phyloP scores from a whole-genome alignment of 805 yeast genomes.

The Wickerhamomyces strasburgensis region DNA sequence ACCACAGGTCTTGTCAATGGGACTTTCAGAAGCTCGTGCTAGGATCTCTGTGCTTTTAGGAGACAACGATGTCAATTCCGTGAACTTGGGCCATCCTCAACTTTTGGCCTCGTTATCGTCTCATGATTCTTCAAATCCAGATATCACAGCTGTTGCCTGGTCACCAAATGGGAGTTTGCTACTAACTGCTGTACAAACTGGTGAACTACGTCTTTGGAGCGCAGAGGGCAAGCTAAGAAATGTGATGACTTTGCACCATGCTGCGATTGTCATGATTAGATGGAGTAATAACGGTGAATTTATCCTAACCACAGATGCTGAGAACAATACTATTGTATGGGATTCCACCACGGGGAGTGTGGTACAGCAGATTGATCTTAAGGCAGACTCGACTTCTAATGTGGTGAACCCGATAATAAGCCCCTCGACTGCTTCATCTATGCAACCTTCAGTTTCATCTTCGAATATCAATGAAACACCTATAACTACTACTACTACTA shows the following conservation, averaged over 20 bases:
- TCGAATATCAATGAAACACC: constrained; percentile 4
- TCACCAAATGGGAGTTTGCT: constrained; percentile 58
- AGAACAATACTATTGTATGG: constrained; percentile 58
- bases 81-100: constrained; percentile 29
- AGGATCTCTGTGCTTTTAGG: constrained; percentile 35
- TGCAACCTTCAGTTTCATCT: too few relatives aligned
- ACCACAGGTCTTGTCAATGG: constrained; percentile 46
- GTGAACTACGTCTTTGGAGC: constrained; percentile 78
- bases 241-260: constrained; percentile 45
- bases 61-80: constrained; percentile 18
- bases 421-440: too few relatives aligned
- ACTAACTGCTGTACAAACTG: constrained; percentile 61
- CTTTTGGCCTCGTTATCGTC: constrained; percentile 20
- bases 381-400: constrained; percentile 26
- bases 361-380: constrained; percentile 42
- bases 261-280: constrained; percentile 48
- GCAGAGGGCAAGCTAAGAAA: constrained; percentile 61
- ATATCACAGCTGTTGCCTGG: constrained; percentile 47
- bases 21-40: constrained; percentile 44
- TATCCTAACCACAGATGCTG: constrained; percentile 56
- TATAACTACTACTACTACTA: constrained; percentile 17
- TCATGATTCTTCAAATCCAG: constrained; percentile 13
- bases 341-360: constrained; percentile 51
- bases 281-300: constrained; percentile 60
- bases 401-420: too few relatives aligned